Conservation (phyloP, 768 basidiomycete genomes). For the Rossbeevera mucosa region DNA sequence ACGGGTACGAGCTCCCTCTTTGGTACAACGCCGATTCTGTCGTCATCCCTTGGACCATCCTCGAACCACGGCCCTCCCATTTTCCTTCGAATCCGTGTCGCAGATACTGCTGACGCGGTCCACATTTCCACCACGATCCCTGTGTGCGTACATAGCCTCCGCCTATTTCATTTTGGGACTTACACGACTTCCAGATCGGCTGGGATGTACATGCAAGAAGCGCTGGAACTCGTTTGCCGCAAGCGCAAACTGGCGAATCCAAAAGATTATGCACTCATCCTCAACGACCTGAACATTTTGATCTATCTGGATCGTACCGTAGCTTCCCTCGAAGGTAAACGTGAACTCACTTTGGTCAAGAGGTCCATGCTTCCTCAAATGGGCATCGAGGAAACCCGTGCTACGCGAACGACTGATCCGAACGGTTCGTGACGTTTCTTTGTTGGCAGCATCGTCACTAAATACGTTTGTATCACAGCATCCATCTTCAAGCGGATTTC, state of each 20-base stretch:
- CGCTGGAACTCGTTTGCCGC: conserved; percentile 77
- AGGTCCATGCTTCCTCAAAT: conserved; percentile 69
- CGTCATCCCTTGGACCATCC: conserved; percentile 65
- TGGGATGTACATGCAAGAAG: conserved; percentile 97
- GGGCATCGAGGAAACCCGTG: conserved; percentile 62
- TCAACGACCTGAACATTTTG: conserved; percentile 58
- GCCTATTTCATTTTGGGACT: neutral
- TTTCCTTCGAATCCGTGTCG: conserved; percentile 78
- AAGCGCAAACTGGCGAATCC: conserved; percentile 62
- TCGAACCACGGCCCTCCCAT: conserved; percentile 75
- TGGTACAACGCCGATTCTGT: conserved; percentile 50
- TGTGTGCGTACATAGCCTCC: conserved; percentile 55
- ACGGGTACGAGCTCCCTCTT: conserved; percentile 44
- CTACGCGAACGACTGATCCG: conserved; percentile 79
- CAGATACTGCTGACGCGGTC: conserved; percentile 74
- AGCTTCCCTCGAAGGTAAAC: conserved; percentile 86
- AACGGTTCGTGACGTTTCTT: conserved; percentile 55
- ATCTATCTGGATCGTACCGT: conserved; percentile 94
- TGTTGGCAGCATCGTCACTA: neutral
- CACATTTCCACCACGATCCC: conserved; percentile 88
- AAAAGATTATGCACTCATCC: conserved; percentile 79
- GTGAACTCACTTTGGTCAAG: conserved; percentile 78
- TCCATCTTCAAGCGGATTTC: conserved; percentile 91
- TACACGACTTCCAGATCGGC: conserved; percentile 49
- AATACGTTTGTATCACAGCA: conserved; percentile 40